Evolutionary conservation across 2,329 filamentous ascomycete species (phyloP).

Genomic region (Aspergillus tamarii): DNA sequence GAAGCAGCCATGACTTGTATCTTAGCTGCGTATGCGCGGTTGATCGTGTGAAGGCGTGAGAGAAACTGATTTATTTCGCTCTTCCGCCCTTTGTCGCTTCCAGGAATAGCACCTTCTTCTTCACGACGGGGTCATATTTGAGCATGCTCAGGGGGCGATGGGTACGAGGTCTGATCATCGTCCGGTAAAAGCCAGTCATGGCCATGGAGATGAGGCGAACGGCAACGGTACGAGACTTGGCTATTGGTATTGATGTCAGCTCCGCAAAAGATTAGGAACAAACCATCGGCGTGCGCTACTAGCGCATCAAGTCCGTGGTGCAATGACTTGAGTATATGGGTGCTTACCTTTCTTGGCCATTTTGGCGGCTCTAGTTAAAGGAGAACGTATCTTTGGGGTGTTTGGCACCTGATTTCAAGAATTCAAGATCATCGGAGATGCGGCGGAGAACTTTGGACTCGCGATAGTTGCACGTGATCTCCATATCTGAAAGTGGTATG

Average conservation of each 20-base stretch:
- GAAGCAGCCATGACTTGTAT: neutral
- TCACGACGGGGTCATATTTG: slow-evolving; percentile 98
- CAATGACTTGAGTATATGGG: neutral
- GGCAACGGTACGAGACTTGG: slow-evolving; percentile 87
- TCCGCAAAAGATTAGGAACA: neutral
- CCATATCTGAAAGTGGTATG: neutral
- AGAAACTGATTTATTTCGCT: slow-evolving; percentile 36
- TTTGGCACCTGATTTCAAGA: slow-evolving; percentile 4
- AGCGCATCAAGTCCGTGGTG: neutral
- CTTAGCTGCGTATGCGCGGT: neutral
- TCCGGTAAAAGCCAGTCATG: slow-evolving; percentile 97
- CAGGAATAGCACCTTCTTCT: slow-evolving; percentile 93
- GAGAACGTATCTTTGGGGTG: neutral
- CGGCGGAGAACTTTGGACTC: slow-evolving; percentile 15
- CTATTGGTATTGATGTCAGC: slow-evolving; percentile 49
- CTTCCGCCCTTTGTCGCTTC: slow-evolving; percentile 82
- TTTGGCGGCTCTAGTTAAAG: slow-evolving; percentile 16
- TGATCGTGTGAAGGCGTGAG: neutral
- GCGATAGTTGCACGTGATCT: slow-evolving; percentile 1
- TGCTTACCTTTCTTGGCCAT: slow-evolving; percentile 52
- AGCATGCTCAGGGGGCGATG: slow-evolving; percentile 91
- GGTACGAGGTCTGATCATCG: slow-evolving; percentile 78
- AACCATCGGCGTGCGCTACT: neutral
- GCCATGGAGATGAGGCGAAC: slow-evolving; percentile 98
- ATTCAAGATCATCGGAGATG: slow-evolving; percentile 14